phyloP scores from a whole-genome alignment of 2,329 filamentous ascomycete genomes.

The Dactylella cylindrospora region DNA sequence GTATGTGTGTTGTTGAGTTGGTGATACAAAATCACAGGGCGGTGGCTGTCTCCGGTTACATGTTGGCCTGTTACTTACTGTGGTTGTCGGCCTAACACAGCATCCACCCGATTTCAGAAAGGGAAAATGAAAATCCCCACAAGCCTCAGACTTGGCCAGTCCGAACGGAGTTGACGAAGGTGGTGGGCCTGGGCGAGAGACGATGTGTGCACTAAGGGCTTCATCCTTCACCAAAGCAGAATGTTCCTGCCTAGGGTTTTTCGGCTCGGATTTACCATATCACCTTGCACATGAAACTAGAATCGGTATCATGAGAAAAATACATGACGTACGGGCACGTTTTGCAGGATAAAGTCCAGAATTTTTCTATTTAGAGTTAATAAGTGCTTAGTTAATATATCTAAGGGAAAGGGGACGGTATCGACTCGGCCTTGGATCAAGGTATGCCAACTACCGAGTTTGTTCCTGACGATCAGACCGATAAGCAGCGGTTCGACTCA shows the following conservation, averaged over 20 bases:
- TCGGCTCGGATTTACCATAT: constrained; percentile 40
- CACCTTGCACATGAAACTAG: constrained; percentile 42
- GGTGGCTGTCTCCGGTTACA: neutral
- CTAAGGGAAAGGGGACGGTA: constrained; percentile 5
- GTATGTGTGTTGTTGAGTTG: constrained; percentile 9
- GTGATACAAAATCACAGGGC: too few relatives aligned
- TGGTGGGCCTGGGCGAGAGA: neutral
- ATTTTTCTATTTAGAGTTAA: too few relatives aligned
- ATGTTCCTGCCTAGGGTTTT: constrained; percentile 10
- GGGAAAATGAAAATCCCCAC: constrained; percentile 13
- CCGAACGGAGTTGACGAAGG: neutral
- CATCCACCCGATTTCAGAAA: constrained; percentile 25
- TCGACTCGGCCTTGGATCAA: neutral
- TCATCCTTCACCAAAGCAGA: neutral
- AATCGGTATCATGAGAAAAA: constrained; percentile 11
- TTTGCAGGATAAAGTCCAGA: too few relatives aligned
- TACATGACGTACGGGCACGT: constrained; percentile 7
- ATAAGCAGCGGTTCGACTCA: too few relatives aligned
- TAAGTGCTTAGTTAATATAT: constrained; percentile 4
- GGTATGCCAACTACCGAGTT: constrained; percentile 5
- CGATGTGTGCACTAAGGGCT: neutral
- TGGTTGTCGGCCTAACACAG: constrained; percentile 24
- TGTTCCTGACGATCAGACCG: constrained; percentile 11
- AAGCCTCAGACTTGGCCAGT: neutral
- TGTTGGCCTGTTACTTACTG: too few relatives aligned